phyloP scores from a whole-genome alignment of 768 basidiomycete species.

The Suillus hirtellus region DNA sequence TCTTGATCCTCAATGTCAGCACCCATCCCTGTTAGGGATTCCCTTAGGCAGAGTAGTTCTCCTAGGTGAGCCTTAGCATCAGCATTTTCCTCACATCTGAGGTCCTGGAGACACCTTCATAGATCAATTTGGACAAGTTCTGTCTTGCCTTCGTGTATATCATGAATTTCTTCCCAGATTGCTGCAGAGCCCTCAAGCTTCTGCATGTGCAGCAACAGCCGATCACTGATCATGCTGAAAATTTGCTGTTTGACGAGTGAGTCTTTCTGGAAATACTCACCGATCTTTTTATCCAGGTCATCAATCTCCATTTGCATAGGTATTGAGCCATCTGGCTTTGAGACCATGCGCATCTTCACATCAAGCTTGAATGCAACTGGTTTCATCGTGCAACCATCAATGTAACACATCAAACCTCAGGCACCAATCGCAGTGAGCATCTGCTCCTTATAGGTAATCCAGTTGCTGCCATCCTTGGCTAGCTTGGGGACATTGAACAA shows the following conservation, averaged over 20 bases:
- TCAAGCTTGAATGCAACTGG: neutral
- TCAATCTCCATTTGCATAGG: neutral
- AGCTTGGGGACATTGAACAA: too few species aligned
- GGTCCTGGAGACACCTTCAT: constrained; percentile 17
- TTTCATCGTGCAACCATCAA: neutral
- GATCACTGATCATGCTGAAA: constrained; percentile 21
- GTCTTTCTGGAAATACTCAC: constrained; percentile 19
- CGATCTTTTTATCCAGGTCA: constrained; percentile 11
- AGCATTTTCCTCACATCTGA: constrained; percentile 24
- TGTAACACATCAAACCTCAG: neutral
- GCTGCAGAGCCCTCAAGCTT: too few species aligned
- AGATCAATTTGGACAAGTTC: constrained; percentile 27
- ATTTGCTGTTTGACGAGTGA: constrained; percentile 23
- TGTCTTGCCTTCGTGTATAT: constrained; percentile 21
- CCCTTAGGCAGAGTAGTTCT: neutral
- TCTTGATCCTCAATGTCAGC: constrained; percentile 20
- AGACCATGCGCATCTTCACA: neutral
- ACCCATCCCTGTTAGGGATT: constrained; percentile 15
- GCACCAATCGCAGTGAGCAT: too few species aligned
- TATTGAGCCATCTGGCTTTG: neutral
- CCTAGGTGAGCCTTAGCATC: constrained; percentile 26
- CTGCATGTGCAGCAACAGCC: constrained; percentile 24
- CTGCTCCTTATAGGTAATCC: too few species aligned
- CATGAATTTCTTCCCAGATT: constrained; percentile 21
- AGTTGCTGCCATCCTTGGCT: too few species aligned